Conservation (phyloP, 192 early-diverging fungal genomes). For the Thamnidium elegans region DNA sequence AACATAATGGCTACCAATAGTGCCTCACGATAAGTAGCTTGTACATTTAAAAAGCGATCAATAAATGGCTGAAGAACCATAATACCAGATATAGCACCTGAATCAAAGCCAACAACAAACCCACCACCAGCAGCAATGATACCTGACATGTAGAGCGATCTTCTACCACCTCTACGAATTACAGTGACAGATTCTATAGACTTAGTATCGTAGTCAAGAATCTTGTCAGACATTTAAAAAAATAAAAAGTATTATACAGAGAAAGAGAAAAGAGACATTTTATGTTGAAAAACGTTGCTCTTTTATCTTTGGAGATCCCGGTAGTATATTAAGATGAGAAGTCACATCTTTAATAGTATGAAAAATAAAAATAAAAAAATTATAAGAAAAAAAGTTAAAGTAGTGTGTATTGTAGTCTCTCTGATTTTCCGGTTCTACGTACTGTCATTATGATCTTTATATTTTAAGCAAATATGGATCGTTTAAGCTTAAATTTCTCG, state of each 20-base stretch:
- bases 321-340: too few relatives aligned
- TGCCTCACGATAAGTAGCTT: conserved; percentile 19
- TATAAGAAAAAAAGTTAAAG: too few relatives aligned
- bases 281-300: too few relatives aligned
- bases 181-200: background rate
- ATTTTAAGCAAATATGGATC: too few relatives aligned
- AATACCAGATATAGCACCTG: conserved; percentile 24
- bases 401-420: too few relatives aligned
- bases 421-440: too few relatives aligned
- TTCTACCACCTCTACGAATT: background rate
- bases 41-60: background rate
- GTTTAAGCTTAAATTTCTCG: too few relatives aligned
- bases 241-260: background rate
- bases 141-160: conserved; percentile 24
- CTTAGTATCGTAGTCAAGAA: background rate
- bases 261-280: background rate
- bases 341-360: too few relatives aligned
- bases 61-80: conserved; percentile 21
- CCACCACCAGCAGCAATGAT: conserved; percentile 30
- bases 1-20: conserved; percentile 35
- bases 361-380: too few relatives aligned
- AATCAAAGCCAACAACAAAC: conserved; percentile 31
- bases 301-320: too few relatives aligned
- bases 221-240: background rate
- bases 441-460: too few relatives aligned